These are phyloP conservation scores for Hanseniaspora sp. DNA, from an alignment of 1,139 yeast species.

Conservation along the genomic window DNA sequence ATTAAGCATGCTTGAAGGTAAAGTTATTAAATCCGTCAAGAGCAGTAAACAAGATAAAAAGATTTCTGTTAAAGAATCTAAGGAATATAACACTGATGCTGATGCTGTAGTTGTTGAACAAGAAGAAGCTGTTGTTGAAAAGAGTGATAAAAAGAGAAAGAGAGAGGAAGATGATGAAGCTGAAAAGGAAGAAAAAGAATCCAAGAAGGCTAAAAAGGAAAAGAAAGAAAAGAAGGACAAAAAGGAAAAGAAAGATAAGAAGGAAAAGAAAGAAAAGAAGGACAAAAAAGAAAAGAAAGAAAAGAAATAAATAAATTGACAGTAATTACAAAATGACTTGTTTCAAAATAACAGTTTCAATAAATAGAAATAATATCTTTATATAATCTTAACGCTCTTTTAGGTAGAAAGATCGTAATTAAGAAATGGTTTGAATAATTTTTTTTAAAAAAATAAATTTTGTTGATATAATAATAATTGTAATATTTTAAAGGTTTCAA, in stretches of 20 bases:
- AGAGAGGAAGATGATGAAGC: slow-evolving; percentile 40
- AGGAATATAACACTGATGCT: slow-evolving; percentile 89
- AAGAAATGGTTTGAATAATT: background rate
- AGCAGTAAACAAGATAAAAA: slow-evolving; percentile 68
- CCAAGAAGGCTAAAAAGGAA: slow-evolving; percentile 34
- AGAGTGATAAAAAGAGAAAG: slow-evolving; percentile 40
- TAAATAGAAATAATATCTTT: background rate
- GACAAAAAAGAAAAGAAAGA: slow-evolving; percentile 33
- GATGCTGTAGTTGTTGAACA: slow-evolving; percentile 48
- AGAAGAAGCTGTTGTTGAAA: slow-evolving; percentile 34
- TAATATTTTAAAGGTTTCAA: background rate
- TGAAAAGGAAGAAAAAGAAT: slow-evolving; percentile 27
- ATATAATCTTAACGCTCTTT: background rate
- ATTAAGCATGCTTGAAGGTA: slow-evolving; percentile 90
- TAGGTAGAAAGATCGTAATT: background rate
- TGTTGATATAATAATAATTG: too few species aligned
- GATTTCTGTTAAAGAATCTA: slow-evolving; percentile 71
- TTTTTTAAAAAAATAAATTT: too few species aligned
- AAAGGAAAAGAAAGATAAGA: slow-evolving; percentile 35
- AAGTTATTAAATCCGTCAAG: slow-evolving; percentile 74
- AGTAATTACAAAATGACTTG: background rate
- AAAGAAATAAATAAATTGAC: slow-evolving; percentile 26
- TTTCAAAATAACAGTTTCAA: background rate
- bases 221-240: slow-evolving; percentile 35
- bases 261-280: slow-evolving; percentile 29